phyloP scores from a whole-genome alignment of 192 early-diverging fungal genomes.

The Helicostylum pulchrum region DNA sequence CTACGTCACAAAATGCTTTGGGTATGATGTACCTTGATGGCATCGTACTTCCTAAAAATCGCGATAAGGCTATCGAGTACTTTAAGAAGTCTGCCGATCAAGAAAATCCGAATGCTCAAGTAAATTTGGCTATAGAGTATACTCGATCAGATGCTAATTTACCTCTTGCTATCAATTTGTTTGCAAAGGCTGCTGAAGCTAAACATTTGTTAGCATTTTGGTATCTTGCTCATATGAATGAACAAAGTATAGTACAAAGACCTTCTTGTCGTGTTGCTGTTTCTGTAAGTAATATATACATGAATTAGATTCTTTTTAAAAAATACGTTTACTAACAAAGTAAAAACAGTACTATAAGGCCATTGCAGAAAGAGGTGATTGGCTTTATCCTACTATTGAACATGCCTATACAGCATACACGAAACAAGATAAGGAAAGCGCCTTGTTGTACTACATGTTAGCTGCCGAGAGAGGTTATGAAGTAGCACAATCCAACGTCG shows the following conservation, averaged over 20 bases:
- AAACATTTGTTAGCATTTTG: slow-evolving; percentile 80
- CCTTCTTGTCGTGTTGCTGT: slow-evolving; percentile 66
- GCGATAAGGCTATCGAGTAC: slow-evolving; percentile 55
- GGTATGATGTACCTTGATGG: slow-evolving; percentile 83
- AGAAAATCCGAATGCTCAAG: slow-evolving; percentile 76
- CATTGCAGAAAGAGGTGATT: slow-evolving; percentile 83
- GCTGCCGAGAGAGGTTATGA: slow-evolving; percentile 91
- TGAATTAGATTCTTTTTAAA: neutral
- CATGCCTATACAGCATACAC: slow-evolving; percentile 54
- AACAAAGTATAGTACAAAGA: slow-evolving; percentile 44
- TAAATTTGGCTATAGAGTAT: slow-evolving; percentile 61
- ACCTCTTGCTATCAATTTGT: slow-evolving; percentile 45
- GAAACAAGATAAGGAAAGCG: slow-evolving; percentile 64
- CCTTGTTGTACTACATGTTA: slow-evolving; percentile 70
- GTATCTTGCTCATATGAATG: slow-evolving; percentile 73
- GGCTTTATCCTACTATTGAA: slow-evolving; percentile 69
- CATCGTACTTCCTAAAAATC: slow-evolving; percentile 47
- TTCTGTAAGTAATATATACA: slow-evolving; percentile 39
- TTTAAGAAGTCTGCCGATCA: slow-evolving; percentile 68
- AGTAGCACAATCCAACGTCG: slow-evolving; percentile 85
- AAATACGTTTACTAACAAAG: too few species aligned
- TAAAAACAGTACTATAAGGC: slow-evolving; percentile 64
- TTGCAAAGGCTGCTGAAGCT: slow-evolving; percentile 56
- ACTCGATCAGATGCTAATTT: slow-evolving; percentile 30
- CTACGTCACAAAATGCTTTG: slow-evolving; percentile 66